Base-by-base conservation (phyloP, 139 green algal genomes). In the Volvox reticuliferus region DNA sequence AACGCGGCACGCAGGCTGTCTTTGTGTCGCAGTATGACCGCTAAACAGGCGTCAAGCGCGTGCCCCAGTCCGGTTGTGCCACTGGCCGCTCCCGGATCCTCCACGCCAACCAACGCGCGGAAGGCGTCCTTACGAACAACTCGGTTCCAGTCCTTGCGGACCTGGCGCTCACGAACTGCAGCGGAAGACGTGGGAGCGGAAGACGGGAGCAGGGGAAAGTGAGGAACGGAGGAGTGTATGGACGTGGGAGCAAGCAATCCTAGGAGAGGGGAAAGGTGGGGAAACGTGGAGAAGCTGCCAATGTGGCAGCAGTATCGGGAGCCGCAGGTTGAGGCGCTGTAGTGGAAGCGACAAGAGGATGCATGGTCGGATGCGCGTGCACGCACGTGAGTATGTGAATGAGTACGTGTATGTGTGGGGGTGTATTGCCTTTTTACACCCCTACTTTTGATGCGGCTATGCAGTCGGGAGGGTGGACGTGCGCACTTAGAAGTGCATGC, bases 141-240 rank as follows among this genome's bases (percentile, higher is more conserved):
- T 6, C 84, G 84, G 84, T 89, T 81, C 84, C 84, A 89, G 68
- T 89, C 84, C 26, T 50, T 44, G 37, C 84, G 84, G 12, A 81
- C 84, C 84, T 89, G 84, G 16, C 84, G 84, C 84, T 89, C 84
- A 0, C 84, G 84, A 26, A 89, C 84, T 89, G 67, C 26, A 36
- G 37, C 26, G 71, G 71, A 6, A n/a, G n/a, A 35, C 36, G 35
- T 33, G 77, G 33, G 77, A 20, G 77, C n/a, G 77, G 33, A 67
- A 26, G 20, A 13, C 20, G 9, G 77, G 35, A 65, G 77, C 9
- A 77, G 68, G 68, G 68, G 68, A 13, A 21, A 17, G 68, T n/a
- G 68, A 13, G n/a, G n/a, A n/a, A n/a, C n/a, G n/a, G n/a, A n/a
- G n/a, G n/a, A n/a, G n/a, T n/a, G n/a, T n/a, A n/a, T n/a, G n/a